phyloP scores from a whole-genome alignment of 805 yeast species.

The Candida stauntonica region DNA sequence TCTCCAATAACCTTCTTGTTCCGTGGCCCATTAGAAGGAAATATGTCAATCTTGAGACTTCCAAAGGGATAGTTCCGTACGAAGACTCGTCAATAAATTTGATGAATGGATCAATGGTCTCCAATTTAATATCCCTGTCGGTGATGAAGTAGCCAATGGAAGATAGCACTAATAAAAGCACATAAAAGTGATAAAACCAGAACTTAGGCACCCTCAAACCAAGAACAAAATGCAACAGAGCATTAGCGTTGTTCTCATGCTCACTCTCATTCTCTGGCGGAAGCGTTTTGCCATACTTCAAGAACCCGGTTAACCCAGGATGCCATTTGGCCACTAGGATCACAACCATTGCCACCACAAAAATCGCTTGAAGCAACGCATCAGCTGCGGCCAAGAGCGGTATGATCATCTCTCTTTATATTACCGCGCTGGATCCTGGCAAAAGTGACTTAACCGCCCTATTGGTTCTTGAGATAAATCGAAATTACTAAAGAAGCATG shows the following conservation, averaged over 20 bases:
- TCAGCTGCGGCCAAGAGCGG: conserved; percentile 21
- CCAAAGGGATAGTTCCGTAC: conserved; percentile 23
- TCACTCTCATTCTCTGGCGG: conserved; percentile 9
- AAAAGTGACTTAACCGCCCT: too few relatives aligned
- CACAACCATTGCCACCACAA: conserved; percentile 7
- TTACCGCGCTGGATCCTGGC: not conserved
- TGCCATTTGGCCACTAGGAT: conserved; percentile 32
- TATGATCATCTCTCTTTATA: not conserved
- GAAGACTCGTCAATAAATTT: conserved; percentile 3
- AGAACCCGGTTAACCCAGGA: conserved; percentile 31
- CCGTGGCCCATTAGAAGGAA: conserved; percentile 44
- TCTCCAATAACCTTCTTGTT: conserved; percentile 51
- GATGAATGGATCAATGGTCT: conserved; percentile 6
- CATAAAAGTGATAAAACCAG: conserved; percentile 61
- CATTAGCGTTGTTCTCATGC: conserved; percentile 10
- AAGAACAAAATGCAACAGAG: conserved; percentile 16
- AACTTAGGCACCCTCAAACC: conserved; percentile 53
- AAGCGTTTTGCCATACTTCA: conserved; percentile 44
- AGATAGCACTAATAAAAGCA: conserved; percentile 32
- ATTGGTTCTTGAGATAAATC: too few relatives aligned
- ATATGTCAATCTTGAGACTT: conserved; percentile 18
- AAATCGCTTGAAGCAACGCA: conserved; percentile 8
- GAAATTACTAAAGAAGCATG: too few relatives aligned
- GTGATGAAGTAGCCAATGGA: conserved; percentile 15
- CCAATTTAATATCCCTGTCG: conserved; percentile 10